phyloP scores from a whole-genome alignment of 805 yeast genomes.

The Helenozyma rhizophorensis region DNA sequence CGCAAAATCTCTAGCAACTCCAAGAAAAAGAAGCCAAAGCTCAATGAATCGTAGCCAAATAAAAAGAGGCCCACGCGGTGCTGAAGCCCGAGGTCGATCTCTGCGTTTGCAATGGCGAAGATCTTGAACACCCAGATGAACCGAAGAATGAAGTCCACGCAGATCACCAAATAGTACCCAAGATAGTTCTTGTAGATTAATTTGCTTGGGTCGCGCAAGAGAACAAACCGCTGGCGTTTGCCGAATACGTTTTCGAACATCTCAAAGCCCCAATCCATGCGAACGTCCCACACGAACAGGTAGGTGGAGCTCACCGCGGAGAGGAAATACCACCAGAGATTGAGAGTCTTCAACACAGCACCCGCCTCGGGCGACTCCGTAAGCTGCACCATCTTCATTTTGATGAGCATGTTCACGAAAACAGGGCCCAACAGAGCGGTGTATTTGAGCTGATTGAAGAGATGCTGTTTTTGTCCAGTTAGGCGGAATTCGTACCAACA shows the following conservation, averaged over 20 bases:
- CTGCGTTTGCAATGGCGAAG: conserved; percentile 31
- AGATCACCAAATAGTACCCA: conserved; percentile 54
- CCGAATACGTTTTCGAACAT: conserved; percentile 37
- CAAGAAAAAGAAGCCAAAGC: conserved; percentile 58
- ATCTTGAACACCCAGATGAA: conserved; percentile 71
- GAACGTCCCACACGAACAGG: conserved; percentile 85
- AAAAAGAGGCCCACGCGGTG: conserved; percentile 19
- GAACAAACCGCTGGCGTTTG: conserved; percentile 4
- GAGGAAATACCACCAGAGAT: conserved; percentile 41
- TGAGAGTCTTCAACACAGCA: conserved; percentile 17
- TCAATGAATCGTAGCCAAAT: conserved; percentile 37
- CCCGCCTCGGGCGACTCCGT: conserved; percentile 3
- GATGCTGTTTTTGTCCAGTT: conserved; percentile 50
- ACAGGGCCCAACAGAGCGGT: conserved; percentile 51
- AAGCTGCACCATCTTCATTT: conserved; percentile 9
- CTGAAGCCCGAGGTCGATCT: conserved; percentile 12
- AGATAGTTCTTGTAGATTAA: conserved; percentile 22
- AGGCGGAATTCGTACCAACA: conserved; percentile 65
- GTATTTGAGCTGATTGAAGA: conserved; percentile 75
- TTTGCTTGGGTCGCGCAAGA: conserved; percentile 17
- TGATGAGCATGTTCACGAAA: conserved; percentile 22
- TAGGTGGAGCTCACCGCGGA: conserved; percentile 65
- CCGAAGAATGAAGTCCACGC: conserved; percentile 60
- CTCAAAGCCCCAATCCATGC: conserved; percentile 81
- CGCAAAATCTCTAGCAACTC: conserved; percentile 75